Evolutionary conservation across 177 flowering plant species (phyloP).

Genomic region (Vitis hybrid): DNA sequence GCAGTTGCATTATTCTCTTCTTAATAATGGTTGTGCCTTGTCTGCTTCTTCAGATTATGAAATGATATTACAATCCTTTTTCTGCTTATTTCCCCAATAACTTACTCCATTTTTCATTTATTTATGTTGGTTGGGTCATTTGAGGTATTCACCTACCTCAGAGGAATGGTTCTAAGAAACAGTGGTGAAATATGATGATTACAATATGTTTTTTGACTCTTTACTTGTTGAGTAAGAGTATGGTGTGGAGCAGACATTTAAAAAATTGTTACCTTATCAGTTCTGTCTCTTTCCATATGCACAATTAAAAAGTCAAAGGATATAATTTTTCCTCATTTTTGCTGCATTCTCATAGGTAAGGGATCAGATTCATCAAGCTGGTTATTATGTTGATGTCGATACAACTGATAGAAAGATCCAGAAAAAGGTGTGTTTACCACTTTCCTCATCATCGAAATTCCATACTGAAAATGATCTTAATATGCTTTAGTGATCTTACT

Average conservation of each 20-base stretch:
- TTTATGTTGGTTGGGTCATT: no score
- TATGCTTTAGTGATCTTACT: no score
- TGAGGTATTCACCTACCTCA: no score
- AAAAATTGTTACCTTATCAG: not conserved
- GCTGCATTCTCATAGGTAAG: conserved; percentile 45
- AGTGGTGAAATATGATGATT: no score
- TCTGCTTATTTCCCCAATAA: no score
- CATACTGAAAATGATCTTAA: not conserved
- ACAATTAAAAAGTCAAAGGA: not conserved
- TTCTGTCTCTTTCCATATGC: not conserved
- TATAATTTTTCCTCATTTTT: not conserved
- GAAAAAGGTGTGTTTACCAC: conserved; percentile 62
- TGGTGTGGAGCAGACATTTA: not conserved
- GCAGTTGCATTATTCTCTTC: no score
- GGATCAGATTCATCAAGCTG: conserved; percentile 72
- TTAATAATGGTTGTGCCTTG: no score
- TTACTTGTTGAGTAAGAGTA: not conserved
- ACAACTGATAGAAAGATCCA: conserved; percentile 82
- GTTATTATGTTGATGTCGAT: conserved; percentile 86
- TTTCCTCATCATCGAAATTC: not conserved
- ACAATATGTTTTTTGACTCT: no score
- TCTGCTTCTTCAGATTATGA: no score
- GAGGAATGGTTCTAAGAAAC: no score
- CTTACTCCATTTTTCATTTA: no score
- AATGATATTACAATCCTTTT: no score